Evolutionary conservation across 2,329 filamentous ascomycete genomes (phyloP).

Genomic region (Penicillium sclerotiorum): DNA sequence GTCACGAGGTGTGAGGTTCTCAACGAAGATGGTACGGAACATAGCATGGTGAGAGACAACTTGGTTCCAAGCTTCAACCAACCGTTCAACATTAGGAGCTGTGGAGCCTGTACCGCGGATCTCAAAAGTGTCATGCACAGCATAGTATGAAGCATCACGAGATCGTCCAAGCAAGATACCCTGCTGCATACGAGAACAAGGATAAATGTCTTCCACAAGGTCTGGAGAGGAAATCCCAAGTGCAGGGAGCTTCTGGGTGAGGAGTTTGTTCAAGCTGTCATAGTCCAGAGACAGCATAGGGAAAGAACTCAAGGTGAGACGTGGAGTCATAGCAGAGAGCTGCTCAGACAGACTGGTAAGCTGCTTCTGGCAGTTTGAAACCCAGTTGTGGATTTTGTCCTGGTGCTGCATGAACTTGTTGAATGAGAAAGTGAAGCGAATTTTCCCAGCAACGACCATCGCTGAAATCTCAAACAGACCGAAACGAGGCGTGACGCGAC

Average conservation of each 20-base stretch:
- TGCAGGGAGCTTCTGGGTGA: constrained; percentile 39
- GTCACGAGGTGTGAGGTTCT: constrained; percentile 34
- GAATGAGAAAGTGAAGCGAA: constrained; percentile 56
- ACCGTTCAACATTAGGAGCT: constrained; percentile 28
- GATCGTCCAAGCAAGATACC: constrained; percentile 39
- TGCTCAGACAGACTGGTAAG: constrained; percentile 34
- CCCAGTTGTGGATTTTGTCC: constrained; percentile 46
- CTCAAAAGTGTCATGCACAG: constrained; percentile 43
- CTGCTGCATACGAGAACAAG: constrained; percentile 43
- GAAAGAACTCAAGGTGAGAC: constrained; percentile 47
- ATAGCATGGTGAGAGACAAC: constrained; percentile 38
- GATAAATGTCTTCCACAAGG: constrained; percentile 48
- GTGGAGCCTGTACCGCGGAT: constrained; percentile 21
- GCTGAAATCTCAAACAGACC: constrained; percentile 57
- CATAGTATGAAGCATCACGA: constrained; percentile 39
- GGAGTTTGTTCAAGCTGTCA: constrained; percentile 41
- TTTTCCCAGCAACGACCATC: constrained; percentile 48
- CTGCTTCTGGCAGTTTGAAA: constrained; percentile 39
- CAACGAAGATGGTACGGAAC: constrained; percentile 42
- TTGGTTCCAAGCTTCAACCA: constrained; percentile 35
- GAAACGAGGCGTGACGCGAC: constrained; percentile 48
- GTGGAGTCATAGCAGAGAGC: constrained; percentile 28
- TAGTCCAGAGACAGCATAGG: constrained; percentile 51
- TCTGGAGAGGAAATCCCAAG: constrained; percentile 37
- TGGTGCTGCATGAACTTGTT: constrained; percentile 54